Evolutionary conservation across 192 early-diverging fungal genomes (phyloP).

Genomic region (Coemansia sp.): DNA sequence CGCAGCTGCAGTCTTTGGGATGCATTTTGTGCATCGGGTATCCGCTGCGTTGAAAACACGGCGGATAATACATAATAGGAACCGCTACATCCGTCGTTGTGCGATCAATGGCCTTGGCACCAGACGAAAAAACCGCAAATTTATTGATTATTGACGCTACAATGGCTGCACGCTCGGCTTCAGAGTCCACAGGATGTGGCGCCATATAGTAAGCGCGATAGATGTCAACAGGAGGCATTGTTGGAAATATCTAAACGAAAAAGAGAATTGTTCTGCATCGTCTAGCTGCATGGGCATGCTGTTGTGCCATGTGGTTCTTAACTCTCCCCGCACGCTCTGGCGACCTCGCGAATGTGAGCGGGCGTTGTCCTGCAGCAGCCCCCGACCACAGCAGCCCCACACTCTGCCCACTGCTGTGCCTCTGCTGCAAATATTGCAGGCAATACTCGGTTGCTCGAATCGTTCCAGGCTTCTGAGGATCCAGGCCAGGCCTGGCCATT

Average conservation of each 20-base stretch:
- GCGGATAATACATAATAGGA: not conserved
- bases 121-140: not conserved
- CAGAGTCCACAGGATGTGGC: not conserved
- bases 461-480: slow-evolving; percentile 25
- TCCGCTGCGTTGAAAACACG: slow-evolving; percentile 1
- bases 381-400: slow-evolving; percentile 54
- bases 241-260: slow-evolving; percentile 3
- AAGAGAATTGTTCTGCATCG: not conserved
- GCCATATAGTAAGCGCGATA: slow-evolving; percentile 9
- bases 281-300: not conserved
- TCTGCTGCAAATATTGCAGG: slow-evolving; percentile 32
- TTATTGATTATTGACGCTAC: slow-evolving; percentile 12
- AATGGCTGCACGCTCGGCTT: not conserved
- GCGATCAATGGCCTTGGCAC: not conserved
- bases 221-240: slow-evolving; percentile 30
- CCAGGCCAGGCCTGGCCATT: slow-evolving; percentile 57
- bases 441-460: slow-evolving; percentile 6
- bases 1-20: slow-evolving; percentile 5
- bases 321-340: too few relatives aligned
- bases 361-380: slow-evolving; percentile 64
- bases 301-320: not conserved
- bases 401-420: slow-evolving; percentile 27
- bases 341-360: slow-evolving; percentile 37
- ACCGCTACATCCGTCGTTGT: not conserved
- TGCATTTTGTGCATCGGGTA: slow-evolving; percentile 2